Base-by-base conservation (phyloP, 805 yeast species). In the Candida maltosa region DNA sequence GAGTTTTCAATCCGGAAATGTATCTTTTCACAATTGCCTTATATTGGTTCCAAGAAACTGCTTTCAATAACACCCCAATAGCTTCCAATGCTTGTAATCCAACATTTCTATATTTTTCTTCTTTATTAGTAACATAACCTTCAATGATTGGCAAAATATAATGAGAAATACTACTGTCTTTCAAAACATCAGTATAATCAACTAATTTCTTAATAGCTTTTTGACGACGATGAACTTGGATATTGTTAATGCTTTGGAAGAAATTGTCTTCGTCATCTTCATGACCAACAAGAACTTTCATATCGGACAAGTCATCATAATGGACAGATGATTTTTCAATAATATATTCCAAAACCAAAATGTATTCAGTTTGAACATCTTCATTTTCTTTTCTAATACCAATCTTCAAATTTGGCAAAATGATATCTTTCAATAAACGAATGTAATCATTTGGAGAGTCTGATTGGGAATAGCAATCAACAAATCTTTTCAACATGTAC, bases 101-200 rank as follows among this genome's bases (percentile, higher is more conserved):
- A 40, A 84, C 60, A 45, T 78, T 77, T 51, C 82, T 69, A 37
- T 68, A 63, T 44, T 75, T 80, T 31, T 65, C 71, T 26, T 81
- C 87, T 2, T 66, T 58, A 41, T 77, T 70, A 40, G 69, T 71
- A 2, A 84, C 87, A 58, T 80, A 87, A 42, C 77, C 80, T 62
- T 93, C 97, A 40, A 89, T 70, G 44, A 89, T 75, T 4, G 98
- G 97, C 37, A 93, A 60, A 28, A 93, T 50, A 53, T 83, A 88
- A 50, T 86, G 93, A 0, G 95, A 73, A 35, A 91, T 76, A 46
- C 78, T 80, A 24, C 65, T 60, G 17, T 75, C 75, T 0, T 75
- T 57, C 5, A 89, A 56, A 5, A 64, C 44, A 15, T 55, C 39
- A 5, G 77, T 73, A 28, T 70, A 48, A 4, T 69, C 78, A 8